These are phyloP conservation scores for Sclerotinia borealis DNA, from an alignment of 2,329 filamentous ascomycete genomes.

Conservation along the genomic window DNA sequence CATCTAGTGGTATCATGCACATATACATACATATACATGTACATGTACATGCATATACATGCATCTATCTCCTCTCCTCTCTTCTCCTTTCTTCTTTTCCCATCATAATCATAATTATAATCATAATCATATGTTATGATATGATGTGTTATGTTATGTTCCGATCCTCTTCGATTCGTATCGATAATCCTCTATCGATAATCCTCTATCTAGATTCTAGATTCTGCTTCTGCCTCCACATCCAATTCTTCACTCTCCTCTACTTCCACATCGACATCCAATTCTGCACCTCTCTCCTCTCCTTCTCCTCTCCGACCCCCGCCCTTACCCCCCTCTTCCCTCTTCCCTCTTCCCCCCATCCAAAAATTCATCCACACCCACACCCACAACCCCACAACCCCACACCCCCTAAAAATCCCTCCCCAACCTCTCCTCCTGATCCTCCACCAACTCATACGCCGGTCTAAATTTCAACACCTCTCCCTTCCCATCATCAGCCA, in stretches of 20 bases:
- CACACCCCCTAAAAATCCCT: constrained; percentile 46
- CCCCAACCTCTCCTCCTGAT: constrained; percentile 73
- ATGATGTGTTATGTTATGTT: too few relatives aligned
- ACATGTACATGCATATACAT: too few relatives aligned
- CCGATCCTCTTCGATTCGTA: too few relatives aligned
- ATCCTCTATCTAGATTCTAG: too few relatives aligned
- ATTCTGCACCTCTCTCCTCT: background rate
- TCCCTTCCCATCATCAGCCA: constrained; percentile 27
- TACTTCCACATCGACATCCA: background rate
- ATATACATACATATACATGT: background rate
- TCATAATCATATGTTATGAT: too few relatives aligned
- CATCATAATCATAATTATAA: too few relatives aligned
- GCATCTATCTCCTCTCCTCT: background rate
- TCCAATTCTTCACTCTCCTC: too few relatives aligned
- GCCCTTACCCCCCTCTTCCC: background rate
- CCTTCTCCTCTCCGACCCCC: too few relatives aligned
- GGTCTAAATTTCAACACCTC: constrained; percentile 51
- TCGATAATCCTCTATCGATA: too few relatives aligned
- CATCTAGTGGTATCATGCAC: background rate
- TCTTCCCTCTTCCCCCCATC: background rate
- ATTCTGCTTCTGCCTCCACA: too few relatives aligned
- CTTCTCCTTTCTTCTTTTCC: background rate
- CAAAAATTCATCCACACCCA: background rate
- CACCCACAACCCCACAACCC: background rate
- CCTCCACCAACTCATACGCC: constrained; percentile 68